Conservation (phyloP, 345 rosid species). For the Salix brachista region DNA sequence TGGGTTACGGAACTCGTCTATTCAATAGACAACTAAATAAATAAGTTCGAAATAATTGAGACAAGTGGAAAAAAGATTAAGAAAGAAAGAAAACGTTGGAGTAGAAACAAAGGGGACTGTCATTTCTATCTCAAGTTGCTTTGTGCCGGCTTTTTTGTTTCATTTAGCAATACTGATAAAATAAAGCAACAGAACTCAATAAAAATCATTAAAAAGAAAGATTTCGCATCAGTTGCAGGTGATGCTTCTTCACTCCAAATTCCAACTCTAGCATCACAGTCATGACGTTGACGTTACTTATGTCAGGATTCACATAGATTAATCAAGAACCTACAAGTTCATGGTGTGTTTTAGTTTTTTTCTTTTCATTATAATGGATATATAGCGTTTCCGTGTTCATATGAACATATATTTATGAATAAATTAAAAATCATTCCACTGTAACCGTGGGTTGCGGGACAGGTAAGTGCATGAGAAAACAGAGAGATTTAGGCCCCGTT, state of each 20-base stretch:
- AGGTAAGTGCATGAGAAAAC: slow-evolving; percentile 16
- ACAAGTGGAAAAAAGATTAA: background rate
- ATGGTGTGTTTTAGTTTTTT: too few species aligned
- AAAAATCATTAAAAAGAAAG: background rate
- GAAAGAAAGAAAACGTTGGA: background rate
- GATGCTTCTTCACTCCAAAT: background rate
- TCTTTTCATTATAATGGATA: background rate
- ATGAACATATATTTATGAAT: background rate
- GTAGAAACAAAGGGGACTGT: background rate
- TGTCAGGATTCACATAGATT: background rate
- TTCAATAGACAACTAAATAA: background rate
- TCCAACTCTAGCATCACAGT: background rate
- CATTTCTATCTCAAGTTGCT: background rate
- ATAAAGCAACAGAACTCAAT: background rate
- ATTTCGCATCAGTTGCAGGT: background rate
- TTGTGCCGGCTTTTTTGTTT: background rate
- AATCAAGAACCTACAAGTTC: background rate
- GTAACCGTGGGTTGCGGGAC: slow-evolving; percentile 7
- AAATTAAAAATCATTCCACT: background rate
- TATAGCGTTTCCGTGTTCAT: too few species aligned
- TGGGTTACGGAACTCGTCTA: background rate
- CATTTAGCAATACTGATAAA: background rate
- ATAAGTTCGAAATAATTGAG: background rate
- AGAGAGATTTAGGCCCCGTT: background rate
- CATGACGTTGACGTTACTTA: background rate